These are phyloP conservation scores for Cantharellus anzutake DNA, from an alignment of 768 basidiomycete genomes.

Conservation along the genomic window DNA sequence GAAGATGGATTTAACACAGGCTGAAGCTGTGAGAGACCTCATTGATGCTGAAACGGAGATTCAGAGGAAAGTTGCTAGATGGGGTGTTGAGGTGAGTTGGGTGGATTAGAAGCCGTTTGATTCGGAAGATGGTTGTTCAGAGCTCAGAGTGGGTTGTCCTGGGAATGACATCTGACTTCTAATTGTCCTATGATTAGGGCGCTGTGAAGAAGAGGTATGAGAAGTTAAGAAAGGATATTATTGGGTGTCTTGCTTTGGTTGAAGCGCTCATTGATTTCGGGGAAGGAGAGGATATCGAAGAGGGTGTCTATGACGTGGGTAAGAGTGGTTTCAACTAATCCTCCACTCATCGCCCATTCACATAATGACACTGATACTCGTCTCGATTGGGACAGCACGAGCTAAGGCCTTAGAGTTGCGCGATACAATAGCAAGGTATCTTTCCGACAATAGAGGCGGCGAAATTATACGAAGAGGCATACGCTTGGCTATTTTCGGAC, in stretches of 20 bases:
- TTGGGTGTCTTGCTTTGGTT: constrained; percentile 54
- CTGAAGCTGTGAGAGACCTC: constrained; percentile 72
- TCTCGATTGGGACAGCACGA: constrained; percentile 30
- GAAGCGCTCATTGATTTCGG: constrained; percentile 91
- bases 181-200: constrained; percentile 29
- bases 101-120: not conserved
- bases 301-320: constrained; percentile 62
- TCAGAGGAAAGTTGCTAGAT: constrained; percentile 56
- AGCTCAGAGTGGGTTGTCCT: not conserved
- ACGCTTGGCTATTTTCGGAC: constrained; percentile 73
- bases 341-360: not conserved
- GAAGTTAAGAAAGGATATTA: constrained; percentile 39
- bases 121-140: not conserved
- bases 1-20: constrained; percentile 70
- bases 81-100: constrained; percentile 40
- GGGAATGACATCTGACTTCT: not conserved
- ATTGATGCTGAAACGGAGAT: constrained; percentile 77
- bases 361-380: too few species aligned
- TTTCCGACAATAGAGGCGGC: constrained; percentile 55
- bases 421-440: constrained; percentile 30
- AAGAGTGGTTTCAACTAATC: constrained; percentile 1
- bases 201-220: constrained; percentile 39
- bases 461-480: constrained; percentile 74
- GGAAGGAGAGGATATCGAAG: constrained; percentile 78
- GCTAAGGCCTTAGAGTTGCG: constrained; percentile 31